A percentile compares a stretch with the other conserved stretches of the same genome.
Evolutionary conservation across 768 basidiomycete species (phyloP).

Genomic region (Cyathus striatus): DNA sequence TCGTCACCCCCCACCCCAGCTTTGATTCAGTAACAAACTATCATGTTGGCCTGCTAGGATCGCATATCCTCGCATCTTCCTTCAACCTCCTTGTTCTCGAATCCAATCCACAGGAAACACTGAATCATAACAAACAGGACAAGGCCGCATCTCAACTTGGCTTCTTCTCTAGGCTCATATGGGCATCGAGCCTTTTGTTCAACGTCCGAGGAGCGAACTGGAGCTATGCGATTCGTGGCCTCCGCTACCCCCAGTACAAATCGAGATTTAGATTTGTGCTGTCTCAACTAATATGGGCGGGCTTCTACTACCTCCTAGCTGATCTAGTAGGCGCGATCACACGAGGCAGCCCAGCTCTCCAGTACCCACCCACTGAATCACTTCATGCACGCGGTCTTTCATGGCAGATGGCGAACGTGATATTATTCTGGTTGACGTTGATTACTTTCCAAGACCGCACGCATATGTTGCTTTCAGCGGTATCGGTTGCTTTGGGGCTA

Average conservation of each 20-base stretch:
- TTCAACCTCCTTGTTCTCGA: slow-evolving; percentile 5
- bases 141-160: neutral
- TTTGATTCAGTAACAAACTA: neutral
- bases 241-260: slow-evolving; percentile 1
- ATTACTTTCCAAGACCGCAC: neutral
- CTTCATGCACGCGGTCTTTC: slow-evolving; percentile 1
- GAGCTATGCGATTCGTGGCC: slow-evolving; percentile 5
- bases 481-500: slow-evolving; percentile 7
- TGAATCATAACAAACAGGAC: slow-evolving; percentile 3
- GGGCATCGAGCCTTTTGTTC: slow-evolving; percentile 3
- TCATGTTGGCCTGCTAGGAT: neutral
- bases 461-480: neutral
- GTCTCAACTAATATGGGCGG: neutral
- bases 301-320: neutral
- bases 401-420: slow-evolving; percentile 7
- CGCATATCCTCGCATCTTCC: slow-evolving; percentile 1
- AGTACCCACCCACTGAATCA: neutral
- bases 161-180: slow-evolving; percentile 2
- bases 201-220: slow-evolving; percentile 7
- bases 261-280: slow-evolving; percentile 3
- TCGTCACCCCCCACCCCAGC: neutral
- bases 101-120: slow-evolving; percentile 2
- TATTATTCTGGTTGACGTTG: slow-evolving; percentile 2
- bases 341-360: neutral
- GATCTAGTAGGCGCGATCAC: neutral